phyloP scores from a whole-genome alignment of 176 grass and related monocot species.

The Rhipidocladum racemiflorum region DNA sequence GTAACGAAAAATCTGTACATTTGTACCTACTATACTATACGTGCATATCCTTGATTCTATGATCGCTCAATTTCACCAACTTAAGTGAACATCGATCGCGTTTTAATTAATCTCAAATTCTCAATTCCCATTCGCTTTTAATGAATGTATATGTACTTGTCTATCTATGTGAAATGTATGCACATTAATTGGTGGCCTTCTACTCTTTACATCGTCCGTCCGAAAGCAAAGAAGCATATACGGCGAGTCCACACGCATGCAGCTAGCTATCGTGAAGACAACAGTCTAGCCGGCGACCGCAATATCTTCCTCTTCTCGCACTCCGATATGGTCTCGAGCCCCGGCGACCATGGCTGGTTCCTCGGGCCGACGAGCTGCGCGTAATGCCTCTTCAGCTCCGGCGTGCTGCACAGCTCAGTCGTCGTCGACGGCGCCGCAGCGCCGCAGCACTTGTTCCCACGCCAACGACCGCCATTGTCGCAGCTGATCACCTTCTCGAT shows the following conservation, averaged over 20 bases:
- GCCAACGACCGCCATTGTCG: background rate
- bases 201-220: background rate
- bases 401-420: slow-evolving; percentile 56
- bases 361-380: slow-evolving; percentile 47
- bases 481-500: slow-evolving; percentile 64
- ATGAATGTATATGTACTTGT: background rate
- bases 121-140: background rate
- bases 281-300: slow-evolving; percentile 8
- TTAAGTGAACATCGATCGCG: background rate
- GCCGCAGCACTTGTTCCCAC: background rate
- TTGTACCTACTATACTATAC: too few relatives aligned
- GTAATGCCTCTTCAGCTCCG: slow-evolving; percentile 84
- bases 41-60: background rate
- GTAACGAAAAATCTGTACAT: too few relatives aligned
- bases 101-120: background rate
- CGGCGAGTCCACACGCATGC: too few relatives aligned
- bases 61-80: background rate
- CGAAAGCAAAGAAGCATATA: background rate
- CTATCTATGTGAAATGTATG: background rate
- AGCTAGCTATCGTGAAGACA: slow-evolving; percentile 28
- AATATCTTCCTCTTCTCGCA: slow-evolving; percentile 21
- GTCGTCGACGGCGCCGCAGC: background rate
- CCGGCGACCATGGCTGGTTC: slow-evolving; percentile 53
- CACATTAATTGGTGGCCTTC: background rate
- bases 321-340: slow-evolving; percentile 73